Evolutionary conservation across 2,329 filamentous ascomycete species (phyloP), one percentile per base, ranked within the genome.

Genomic region (Gyromitra esculenta): DNA sequence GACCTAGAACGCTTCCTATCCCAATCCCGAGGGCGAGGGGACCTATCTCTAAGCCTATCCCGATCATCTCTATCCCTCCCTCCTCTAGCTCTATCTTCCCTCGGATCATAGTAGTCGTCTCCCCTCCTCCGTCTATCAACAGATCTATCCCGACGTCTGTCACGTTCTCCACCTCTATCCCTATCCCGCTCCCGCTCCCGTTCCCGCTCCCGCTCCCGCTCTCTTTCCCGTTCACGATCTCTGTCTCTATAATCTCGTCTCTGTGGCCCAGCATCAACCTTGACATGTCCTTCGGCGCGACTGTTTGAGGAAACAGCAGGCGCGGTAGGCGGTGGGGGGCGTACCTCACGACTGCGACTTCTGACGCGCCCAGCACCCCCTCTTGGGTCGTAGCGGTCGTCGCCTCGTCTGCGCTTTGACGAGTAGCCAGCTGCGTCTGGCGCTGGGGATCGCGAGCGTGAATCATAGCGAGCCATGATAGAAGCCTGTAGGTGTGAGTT

Each of bases 1-100:
- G 75, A 79, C 67, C 80, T 80, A 45, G 80, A 77, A 65, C 75
- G 75, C 74, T 76, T 78, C 35, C 75, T 79, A 69, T 80, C 79
- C 64, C 76, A 70, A 59, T 78, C 78, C 31, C 78, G 48, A 37
- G 67, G 35, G n/a, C 77, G 63, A 43, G 73, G 65, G 25, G 67
- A 71, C 48, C 77, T 73, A 76, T 79, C 79, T 76, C 77, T 73
- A 39, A 77, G 69, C 59, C 77, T 68, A 54, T 78, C 68, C 57
- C 78, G 45, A 39, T 77, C 62, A 66, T 72, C 65, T n/a, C 69
- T 75, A 57, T 77, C 75, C 21, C 75, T 77, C 13, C 60, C 71
- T 31, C 78, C 79, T 71, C 80, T 78, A 59, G 73, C 75, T 15
- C 80, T 77, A 41, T 80, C 78, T 43, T 80, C 78, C 37, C 79